A percentile compares a stretch with the other conserved stretches of the same genome.
Evolutionary conservation across 2,329 filamentous ascomycete species (phyloP).

Genomic region (Fusarium sp.): DNA sequence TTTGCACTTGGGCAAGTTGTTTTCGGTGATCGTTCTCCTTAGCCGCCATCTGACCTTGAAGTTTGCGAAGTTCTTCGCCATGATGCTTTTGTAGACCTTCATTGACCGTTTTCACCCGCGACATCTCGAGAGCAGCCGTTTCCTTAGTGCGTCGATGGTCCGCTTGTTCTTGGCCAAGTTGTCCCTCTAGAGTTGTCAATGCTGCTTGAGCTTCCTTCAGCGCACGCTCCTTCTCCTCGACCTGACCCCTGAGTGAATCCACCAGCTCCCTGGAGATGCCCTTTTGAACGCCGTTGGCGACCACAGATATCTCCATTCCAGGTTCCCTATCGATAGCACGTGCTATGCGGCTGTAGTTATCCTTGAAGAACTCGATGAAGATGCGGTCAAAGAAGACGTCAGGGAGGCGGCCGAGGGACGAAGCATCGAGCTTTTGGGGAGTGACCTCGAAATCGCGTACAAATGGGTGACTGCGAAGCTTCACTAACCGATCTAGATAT

Average conservation of each 20-base stretch:
- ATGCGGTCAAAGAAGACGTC: conserved; percentile 87
- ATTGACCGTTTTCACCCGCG: conserved; percentile 71
- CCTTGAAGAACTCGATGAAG: conserved; percentile 95
- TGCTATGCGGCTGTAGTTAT: conserved; percentile 89
- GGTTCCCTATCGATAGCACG: conserved; percentile 93
- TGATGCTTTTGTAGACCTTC: conserved; percentile 78
- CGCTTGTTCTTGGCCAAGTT: conserved; percentile 77
- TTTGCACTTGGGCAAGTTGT: conserved; percentile 43
- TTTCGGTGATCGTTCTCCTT: conserved; percentile 49
- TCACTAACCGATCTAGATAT: conserved; percentile 85
- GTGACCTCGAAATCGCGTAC: conserved; percentile 92
- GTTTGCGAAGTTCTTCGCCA: conserved; percentile 69
- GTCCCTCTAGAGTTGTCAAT: conserved; percentile 60
- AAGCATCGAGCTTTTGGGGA: conserved; percentile 72
- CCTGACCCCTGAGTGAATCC: conserved; percentile 81
- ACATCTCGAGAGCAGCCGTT: conserved; percentile 55
- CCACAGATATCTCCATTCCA: conserved; percentile 83
- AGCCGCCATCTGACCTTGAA: conserved; percentile 46
- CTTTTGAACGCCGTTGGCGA: conserved; percentile 83
- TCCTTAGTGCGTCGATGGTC: conserved; percentile 76
- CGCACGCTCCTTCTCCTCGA: conserved; percentile 75
- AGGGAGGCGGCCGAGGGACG: conserved; percentile 66
- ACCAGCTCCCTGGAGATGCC: conserved; percentile 95
- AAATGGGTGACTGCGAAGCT: conserved; percentile 80
- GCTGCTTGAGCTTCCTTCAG: conserved; percentile 62